Percentiles rank a stretch among this genome's conserved stretches.
Evolutionary conservation across 2,329 filamentous ascomycete genomes (phyloP).

Genomic region (Aspergillus alliaceus): DNA sequence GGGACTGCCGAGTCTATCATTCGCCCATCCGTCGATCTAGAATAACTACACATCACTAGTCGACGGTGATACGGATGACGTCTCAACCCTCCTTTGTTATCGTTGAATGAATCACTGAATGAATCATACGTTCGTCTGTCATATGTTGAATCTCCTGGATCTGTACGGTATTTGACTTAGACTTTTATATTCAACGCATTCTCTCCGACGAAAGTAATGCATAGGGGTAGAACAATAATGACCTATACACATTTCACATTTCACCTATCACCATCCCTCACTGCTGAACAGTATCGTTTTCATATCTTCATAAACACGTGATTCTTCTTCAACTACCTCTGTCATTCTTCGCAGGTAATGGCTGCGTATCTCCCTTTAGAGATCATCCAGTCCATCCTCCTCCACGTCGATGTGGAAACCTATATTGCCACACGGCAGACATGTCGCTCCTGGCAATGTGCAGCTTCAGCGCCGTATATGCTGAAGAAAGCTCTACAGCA

Average conservation of each 20-base stretch:
- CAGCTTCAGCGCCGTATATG: conserved; percentile 18
- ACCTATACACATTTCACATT: neutral
- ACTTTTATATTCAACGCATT: neutral
- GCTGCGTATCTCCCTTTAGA: conserved; percentile 16
- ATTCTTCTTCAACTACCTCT: neutral
- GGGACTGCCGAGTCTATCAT: conserved; percentile 4
- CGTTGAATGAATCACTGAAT: neutral
- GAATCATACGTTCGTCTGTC: neutral
- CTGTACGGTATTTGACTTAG: neutral
- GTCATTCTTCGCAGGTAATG: neutral
- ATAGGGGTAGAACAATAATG: neutral
- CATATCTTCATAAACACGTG: neutral
- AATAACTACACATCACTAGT: no score
- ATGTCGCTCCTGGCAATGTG: conserved; percentile 16
- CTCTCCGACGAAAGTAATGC: neutral
- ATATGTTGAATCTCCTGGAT: neutral
- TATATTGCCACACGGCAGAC: conserved; percentile 18
- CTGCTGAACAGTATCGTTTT: neutral
- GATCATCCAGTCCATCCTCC: conserved; percentile 20
- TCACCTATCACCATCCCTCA: neutral
- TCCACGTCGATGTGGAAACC: conserved; percentile 15
- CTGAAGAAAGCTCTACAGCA: conserved; percentile 12
- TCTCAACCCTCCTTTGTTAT: neutral
- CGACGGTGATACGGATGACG: neutral
- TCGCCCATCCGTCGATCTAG: neutral